Conservation (phyloP, 176 grass and related monocot species). For the Coix lacrymajobi region DNA sequence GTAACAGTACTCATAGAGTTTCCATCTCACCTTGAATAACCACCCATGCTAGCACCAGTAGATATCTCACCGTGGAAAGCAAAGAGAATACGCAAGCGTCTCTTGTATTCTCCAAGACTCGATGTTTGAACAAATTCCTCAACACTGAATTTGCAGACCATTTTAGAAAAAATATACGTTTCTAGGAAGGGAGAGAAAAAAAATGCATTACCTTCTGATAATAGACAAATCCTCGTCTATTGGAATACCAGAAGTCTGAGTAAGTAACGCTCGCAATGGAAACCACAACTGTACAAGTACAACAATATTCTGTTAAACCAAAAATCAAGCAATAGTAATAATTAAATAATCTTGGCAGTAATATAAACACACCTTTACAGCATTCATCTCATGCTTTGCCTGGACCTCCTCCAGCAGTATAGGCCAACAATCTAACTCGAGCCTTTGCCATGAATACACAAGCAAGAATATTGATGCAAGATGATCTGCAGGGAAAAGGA, state of each 20-base stretch:
- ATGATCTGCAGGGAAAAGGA: conserved; percentile 45
- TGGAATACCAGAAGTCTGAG: conserved; percentile 26
- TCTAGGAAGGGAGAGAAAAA: neutral
- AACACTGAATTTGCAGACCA: conserved; percentile 55
- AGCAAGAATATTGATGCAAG: conserved; percentile 68
- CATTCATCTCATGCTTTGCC: conserved; percentile 57
- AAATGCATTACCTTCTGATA: conserved; percentile 50
- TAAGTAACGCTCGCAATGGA: conserved; percentile 74
- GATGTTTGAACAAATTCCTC: conserved; percentile 92
- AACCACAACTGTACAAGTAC: conserved; percentile 66
- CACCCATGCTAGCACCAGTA: conserved; percentile 39
- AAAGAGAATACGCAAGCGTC: conserved; percentile 71
- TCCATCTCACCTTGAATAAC: conserved; percentile 64
- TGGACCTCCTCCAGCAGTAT: conserved; percentile 56
- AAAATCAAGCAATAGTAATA: conserved; percentile 12
- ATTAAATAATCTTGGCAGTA: neutral
- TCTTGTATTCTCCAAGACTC: conserved; percentile 89
- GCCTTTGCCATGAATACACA: conserved; percentile 78
- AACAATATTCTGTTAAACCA: conserved; percentile 18
- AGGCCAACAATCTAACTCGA: conserved; percentile 87
- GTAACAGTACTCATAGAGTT: neutral
- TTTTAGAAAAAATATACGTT: conserved; percentile 14
- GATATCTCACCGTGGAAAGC: conserved; percentile 75
- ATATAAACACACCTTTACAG: conserved; percentile 61
- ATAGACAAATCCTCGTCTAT: conserved; percentile 43